These are phyloP conservation scores for Maudiozyma saulgeensis DNA, from an alignment of 805 yeast genomes.

Conservation along the genomic window DNA sequence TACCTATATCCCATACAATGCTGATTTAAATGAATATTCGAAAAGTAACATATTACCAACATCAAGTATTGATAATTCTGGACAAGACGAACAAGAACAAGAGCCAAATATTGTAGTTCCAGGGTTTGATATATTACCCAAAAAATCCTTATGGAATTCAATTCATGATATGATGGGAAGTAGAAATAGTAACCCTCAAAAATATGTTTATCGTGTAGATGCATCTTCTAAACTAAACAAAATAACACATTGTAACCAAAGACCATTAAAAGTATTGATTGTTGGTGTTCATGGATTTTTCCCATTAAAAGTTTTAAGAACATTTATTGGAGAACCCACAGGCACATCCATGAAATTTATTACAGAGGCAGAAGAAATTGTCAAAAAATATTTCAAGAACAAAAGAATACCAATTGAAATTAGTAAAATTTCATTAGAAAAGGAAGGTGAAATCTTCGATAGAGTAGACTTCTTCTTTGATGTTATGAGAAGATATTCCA, in stretches of 20 bases:
- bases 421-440: constrained; percentile 89
- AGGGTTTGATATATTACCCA: constrained; percentile 22
- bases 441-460: constrained; percentile 83
- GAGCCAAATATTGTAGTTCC: constrained; percentile 26
- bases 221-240: constrained; percentile 12
- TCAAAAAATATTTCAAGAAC: constrained; percentile 53
- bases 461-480: constrained; percentile 75
- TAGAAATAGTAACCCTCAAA: constrained; percentile 9
- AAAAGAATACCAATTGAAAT: constrained; percentile 39
- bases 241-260: constrained; percentile 13
- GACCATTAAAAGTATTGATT: constrained; percentile 55
- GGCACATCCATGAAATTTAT: constrained; percentile 91
- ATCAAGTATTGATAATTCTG: not conserved
- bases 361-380: constrained; percentile 75
- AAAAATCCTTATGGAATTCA: constrained; percentile 18
- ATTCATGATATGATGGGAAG: constrained; percentile 13
- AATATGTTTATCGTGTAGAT: constrained; percentile 9
- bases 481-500: constrained; percentile 56
- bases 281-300: constrained; percentile 96
- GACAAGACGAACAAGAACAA: not conserved
- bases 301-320: constrained; percentile 77
- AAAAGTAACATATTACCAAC: too few relatives aligned
- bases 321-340: constrained; percentile 88
- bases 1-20: constrained; percentile 11
- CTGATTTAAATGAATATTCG: constrained; percentile 5